A percentile compares a stretch with the other conserved stretches of the same genome.
These are phyloP conservation scores for Excoecaria agallocha DNA, from an alignment of 345 rosid species.

Conservation along the genomic window DNA sequence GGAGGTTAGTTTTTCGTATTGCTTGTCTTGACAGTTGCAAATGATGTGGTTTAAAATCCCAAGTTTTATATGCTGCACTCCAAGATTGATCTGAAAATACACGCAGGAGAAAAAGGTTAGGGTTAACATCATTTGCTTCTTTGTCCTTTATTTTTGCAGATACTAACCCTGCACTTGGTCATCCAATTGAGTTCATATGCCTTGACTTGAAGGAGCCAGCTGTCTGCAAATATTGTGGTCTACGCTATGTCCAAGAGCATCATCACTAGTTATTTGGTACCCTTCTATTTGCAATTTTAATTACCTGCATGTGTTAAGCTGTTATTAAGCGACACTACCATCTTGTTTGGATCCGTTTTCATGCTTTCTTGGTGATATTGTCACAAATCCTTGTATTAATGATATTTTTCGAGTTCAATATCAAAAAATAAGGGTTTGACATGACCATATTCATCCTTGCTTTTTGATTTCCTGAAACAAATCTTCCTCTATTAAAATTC, in stretches of 20 bases:
- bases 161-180: constrained; percentile 81
- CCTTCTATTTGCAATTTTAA: not conserved
- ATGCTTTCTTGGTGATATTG: not conserved
- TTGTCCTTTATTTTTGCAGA: constrained; percentile 36
- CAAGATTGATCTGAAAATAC: not conserved
- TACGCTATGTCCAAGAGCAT: constrained; percentile 87
- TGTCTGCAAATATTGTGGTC: constrained; percentile 94
- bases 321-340: not conserved
- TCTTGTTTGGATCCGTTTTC: not conserved
- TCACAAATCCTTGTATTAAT: constrained; percentile 2
- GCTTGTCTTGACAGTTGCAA: not conserved
- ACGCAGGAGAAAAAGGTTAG: not conserved
- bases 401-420: not conserved
- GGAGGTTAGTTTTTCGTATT: constrained; percentile 60
- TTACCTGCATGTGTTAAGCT: not conserved
- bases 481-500: not conserved
- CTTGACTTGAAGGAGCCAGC: constrained; percentile 85
- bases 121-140: not conserved
- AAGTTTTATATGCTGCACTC: not conserved
- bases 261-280: constrained; percentile 52
- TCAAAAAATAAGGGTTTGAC: constrained; percentile 9
- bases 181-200: constrained; percentile 97
- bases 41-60: not conserved
- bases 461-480: not conserved
- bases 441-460: not conserved